Evolutionary conservation across 2,329 filamentous ascomycete species (phyloP).

Genomic region (Orbilia ellipsospora): DNA sequence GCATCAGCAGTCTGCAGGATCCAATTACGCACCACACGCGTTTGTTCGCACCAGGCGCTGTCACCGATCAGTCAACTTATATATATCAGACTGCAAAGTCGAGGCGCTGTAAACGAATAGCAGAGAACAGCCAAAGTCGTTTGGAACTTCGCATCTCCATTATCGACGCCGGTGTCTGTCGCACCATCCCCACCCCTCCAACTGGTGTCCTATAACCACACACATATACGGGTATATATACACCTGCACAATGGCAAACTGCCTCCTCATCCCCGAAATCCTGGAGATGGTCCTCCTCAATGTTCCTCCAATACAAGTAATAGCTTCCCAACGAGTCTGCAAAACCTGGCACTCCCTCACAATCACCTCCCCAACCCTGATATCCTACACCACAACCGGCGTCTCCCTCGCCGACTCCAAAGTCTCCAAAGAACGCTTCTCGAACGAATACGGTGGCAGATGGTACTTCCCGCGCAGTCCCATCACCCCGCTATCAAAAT

Average conservation of each 20-base stretch:
- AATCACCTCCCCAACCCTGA: background rate
- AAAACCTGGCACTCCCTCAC: background rate
- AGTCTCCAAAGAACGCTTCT: background rate
- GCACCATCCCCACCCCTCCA: too few species aligned
- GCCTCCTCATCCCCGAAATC: constrained; percentile 10
- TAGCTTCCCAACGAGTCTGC: constrained; percentile 3
- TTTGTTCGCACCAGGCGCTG: too few species aligned
- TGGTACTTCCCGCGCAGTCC: background rate
- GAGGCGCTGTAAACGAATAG: too few species aligned
- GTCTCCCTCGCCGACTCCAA: background rate
- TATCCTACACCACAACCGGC: constrained; percentile 4
- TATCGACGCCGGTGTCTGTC: too few species aligned
- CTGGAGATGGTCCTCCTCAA: constrained; percentile 13
- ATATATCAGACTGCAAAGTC: too few species aligned
- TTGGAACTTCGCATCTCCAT: too few species aligned
- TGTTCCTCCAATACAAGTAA: background rate
- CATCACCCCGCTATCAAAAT: background rate
- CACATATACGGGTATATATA: background rate
- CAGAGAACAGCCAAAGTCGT: too few species aligned
- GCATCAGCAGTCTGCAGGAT: too few species aligned
- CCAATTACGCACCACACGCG: too few species aligned
- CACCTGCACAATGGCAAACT: background rate
- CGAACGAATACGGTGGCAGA: background rate
- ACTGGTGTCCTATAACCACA: too few species aligned
- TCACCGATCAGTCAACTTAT: too few species aligned